Conservation (phyloP, 495 filamentous ascomycete species). For the Staphylotrichum longicolle region DNA sequence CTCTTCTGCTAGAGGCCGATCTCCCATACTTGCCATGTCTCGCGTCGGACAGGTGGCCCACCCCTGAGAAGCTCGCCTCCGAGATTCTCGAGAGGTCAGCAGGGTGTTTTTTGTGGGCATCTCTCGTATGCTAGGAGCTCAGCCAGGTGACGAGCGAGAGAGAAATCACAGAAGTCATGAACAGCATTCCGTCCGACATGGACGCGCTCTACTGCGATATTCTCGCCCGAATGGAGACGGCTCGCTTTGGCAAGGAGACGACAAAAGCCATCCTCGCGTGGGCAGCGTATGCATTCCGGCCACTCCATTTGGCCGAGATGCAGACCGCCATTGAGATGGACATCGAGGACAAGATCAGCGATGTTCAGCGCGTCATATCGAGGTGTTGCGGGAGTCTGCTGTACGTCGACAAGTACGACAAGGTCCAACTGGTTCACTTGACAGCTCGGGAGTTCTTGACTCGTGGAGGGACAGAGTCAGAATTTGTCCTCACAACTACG, state of each 20-base stretch:
- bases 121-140: constrained; percentile 3
- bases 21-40: constrained; percentile 3
- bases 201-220: constrained; percentile 10
- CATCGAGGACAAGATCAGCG: constrained; percentile 20
- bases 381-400: constrained; percentile 16
- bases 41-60: not conserved
- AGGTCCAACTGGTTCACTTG: constrained; percentile 18
- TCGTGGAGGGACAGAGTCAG: not conserved
- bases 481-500: constrained; percentile 11
- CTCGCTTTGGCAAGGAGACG: not conserved
- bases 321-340: constrained; percentile 17
- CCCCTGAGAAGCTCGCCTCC: constrained; percentile 1
- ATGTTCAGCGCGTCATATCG: constrained; percentile 16
- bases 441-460: constrained; percentile 23
- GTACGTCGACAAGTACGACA: constrained; percentile 19
- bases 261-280: constrained; percentile 11
- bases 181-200: constrained; percentile 12
- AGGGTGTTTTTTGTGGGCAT: constrained; percentile 18
- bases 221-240: constrained; percentile 3
- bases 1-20: constrained; percentile 5
- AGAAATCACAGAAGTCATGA: constrained; percentile 9
- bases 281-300: constrained; percentile 6
- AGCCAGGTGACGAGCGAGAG: constrained; percentile 6
- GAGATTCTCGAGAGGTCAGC: constrained; percentile 9
- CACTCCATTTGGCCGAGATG: constrained; percentile 8